Evolutionary conservation across 495 filamentous ascomycete species (phyloP).

Genomic region (Penicillium simplicissimum): DNA sequence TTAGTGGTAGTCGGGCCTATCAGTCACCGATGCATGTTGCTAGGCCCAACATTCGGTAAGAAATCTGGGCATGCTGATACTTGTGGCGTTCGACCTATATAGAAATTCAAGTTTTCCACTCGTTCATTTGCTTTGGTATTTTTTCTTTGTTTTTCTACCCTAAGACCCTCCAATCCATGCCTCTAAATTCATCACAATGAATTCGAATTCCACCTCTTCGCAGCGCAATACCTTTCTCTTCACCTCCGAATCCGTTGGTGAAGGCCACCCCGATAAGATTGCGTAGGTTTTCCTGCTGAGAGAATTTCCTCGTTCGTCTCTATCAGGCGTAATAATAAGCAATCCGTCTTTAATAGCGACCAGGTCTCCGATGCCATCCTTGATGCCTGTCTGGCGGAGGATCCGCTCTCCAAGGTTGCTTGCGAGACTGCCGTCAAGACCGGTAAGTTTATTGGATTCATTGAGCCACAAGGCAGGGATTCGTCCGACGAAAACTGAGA

Average conservation of each 20-base stretch:
- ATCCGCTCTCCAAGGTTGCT: constrained; percentile 96
- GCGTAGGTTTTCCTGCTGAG: constrained; percentile 53
- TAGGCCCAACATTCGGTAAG: no score
- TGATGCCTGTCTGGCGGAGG: constrained; percentile 91
- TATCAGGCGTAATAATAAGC: constrained; percentile 7
- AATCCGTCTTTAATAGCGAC: constrained; percentile 57
- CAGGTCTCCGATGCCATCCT: constrained; percentile 98
- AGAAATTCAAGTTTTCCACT: no score
- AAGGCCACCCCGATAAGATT: constrained; percentile 98
- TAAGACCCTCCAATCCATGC: constrained; percentile 18
- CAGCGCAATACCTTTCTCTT: constrained; percentile 86
- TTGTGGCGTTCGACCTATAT: no score
- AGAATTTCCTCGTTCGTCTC: constrained; percentile 1
- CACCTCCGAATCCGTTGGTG: constrained; percentile 98
- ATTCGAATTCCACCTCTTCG: constrained; percentile 54
- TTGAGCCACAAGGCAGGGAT: no score
- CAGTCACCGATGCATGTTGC: no score
- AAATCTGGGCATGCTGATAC: no score
- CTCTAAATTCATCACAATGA: constrained; percentile 55
- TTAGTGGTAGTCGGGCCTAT: no score
- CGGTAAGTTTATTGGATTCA: constrained; percentile 45
- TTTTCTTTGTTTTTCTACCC: background rate
- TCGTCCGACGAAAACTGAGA: background rate
- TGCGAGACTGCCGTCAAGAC: constrained; percentile 99
- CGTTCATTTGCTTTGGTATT: no score